Conservation (phyloP, 495 filamentous ascomycete species). For the Aspergillus ostianus region DNA sequence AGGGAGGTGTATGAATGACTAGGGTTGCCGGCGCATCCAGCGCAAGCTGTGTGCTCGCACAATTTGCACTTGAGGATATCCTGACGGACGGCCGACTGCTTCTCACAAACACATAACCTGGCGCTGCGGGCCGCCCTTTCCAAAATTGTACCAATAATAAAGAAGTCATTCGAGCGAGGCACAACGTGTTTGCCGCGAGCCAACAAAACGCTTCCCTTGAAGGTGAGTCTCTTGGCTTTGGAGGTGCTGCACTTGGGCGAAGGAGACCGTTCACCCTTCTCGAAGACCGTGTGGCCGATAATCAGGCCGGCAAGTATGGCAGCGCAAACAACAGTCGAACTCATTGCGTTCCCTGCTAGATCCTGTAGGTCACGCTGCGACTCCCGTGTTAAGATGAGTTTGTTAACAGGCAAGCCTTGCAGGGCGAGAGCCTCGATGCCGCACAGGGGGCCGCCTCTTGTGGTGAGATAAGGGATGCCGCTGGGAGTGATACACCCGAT, state of each 20-base stretch:
- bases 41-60: slow-evolving; percentile 58
- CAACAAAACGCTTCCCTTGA: slow-evolving; percentile 7
- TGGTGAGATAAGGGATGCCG: slow-evolving; percentile 62
- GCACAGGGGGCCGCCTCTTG: slow-evolving; percentile 59
- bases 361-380: slow-evolving; percentile 64
- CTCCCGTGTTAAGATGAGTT: slow-evolving; percentile 62
- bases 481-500: slow-evolving; percentile 68
- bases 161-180: background rate
- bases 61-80: slow-evolving; percentile 47
- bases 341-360: slow-evolving; percentile 85
- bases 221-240: slow-evolving; percentile 11
- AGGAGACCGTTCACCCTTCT: slow-evolving; percentile 12
- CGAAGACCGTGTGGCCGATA: slow-evolving; percentile 35
- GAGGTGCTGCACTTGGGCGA: background rate
- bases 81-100: slow-evolving; percentile 35
- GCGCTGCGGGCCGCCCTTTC: slow-evolving; percentile 33
- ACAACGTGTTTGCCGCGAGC: slow-evolving; percentile 12
- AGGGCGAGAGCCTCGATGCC: slow-evolving; percentile 66
- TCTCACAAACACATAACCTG: slow-evolving; percentile 59
- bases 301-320: slow-evolving; percentile 57
- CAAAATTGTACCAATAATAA: slow-evolving; percentile 15
- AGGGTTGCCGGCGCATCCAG: slow-evolving; percentile 55
- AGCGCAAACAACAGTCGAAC: slow-evolving; percentile 67
- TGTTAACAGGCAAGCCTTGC: slow-evolving; percentile 68
- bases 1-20: slow-evolving; percentile 45